Conservation (phyloP, 306 rosid genomes). For the Vigna radiata region DNA sequence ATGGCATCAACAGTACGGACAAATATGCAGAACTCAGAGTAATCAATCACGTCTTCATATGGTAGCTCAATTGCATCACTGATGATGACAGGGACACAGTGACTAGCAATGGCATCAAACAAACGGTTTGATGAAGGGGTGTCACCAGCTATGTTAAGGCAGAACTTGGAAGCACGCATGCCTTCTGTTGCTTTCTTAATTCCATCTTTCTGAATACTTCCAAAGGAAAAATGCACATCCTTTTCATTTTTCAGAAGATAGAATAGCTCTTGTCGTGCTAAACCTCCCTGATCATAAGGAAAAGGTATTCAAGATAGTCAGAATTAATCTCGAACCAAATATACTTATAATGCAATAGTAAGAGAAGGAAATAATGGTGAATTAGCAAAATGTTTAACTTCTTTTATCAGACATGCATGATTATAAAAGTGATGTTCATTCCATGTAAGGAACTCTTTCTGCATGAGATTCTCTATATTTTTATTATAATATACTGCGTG, state of each 20-base stretch:
- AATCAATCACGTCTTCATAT: constrained; percentile 76
- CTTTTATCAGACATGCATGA: background rate
- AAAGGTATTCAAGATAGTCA: background rate
- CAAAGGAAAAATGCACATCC: constrained; percentile 75
- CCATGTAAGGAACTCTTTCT: background rate
- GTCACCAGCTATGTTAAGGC: constrained; percentile 58
- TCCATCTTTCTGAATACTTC: constrained; percentile 71
- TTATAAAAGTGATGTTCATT: background rate
- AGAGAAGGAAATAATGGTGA: background rate
- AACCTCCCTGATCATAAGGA: constrained; percentile 61
- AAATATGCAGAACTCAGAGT: constrained; percentile 75
- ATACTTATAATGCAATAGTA: no score
- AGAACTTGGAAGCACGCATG: constrained; percentile 64
- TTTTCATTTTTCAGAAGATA: constrained; percentile 68
- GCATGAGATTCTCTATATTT: no score
- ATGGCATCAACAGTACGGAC: constrained; percentile 66
- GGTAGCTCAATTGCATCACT: constrained; percentile 84
- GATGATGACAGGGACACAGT: constrained; percentile 77
- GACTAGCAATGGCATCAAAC: constrained; percentile 86
- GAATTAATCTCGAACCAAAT: no score
- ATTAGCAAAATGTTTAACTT: background rate
- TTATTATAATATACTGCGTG: no score
- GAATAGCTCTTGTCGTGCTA: constrained; percentile 66
- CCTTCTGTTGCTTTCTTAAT: constrained; percentile 65
- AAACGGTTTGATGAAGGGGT: constrained; percentile 87